Percentiles rank a stretch among this genome's conserved stretches.
phyloP scores from a whole-genome alignment of 371 early-diverging fungal genomes.

The Funneliformis caledonium region DNA sequence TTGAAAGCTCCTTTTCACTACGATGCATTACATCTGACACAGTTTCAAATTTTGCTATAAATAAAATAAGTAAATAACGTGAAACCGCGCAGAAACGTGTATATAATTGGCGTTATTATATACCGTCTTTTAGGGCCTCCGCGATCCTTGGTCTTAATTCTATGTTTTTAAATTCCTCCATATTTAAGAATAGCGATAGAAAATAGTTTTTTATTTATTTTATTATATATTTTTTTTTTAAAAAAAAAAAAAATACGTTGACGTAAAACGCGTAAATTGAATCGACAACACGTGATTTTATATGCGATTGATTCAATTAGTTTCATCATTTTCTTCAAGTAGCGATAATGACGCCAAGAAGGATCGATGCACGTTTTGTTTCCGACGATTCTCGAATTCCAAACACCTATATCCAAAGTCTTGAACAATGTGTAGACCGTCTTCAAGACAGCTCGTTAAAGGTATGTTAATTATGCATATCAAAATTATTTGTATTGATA shows the following conservation, averaged over 20 bases:
- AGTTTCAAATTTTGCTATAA: slow-evolving; percentile 30
- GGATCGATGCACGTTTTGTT: neutral
- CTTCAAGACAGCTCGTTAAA: slow-evolving; percentile 2
- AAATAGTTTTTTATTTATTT: neutral
- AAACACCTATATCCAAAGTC: neutral
- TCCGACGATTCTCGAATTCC: neutral
- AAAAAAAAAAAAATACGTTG: neutral
- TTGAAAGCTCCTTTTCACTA: slow-evolving; percentile 35
- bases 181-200: neutral
- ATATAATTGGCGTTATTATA: neutral
- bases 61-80: neutral
- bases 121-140: slow-evolving; percentile 23
- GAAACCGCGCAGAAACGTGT: neutral
- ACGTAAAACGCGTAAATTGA: neutral
- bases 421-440: slow-evolving; percentile 1
- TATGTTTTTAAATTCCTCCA: slow-evolving; percentile 27
- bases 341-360: neutral
- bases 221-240: neutral
- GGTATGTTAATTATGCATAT: neutral
- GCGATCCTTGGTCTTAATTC: slow-evolving; percentile 22
- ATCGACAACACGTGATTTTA: neutral
- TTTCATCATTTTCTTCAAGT: too few relatives aligned
- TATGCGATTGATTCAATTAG: neutral
- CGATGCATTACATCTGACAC: slow-evolving; percentile 18
- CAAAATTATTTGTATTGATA: neutral